These are phyloP conservation scores for Plantago lanceolata DNA, from an alignment of 305 asterid genomes.

Conservation along the genomic window DNA sequence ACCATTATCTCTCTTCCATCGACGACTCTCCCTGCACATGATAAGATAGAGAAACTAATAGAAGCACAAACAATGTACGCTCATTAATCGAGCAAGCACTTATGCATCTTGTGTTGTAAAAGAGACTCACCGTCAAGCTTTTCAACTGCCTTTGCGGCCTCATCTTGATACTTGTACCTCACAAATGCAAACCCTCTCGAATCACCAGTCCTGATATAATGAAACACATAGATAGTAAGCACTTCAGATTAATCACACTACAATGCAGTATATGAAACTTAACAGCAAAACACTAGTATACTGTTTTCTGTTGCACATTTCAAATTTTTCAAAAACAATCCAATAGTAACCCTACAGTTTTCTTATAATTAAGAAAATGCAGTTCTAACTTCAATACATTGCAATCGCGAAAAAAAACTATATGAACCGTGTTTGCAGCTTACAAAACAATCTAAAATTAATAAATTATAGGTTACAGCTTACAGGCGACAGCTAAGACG, in stretches of 20 bases:
- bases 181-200: constrained; percentile 97
- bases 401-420: too few species aligned
- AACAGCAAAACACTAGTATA: too few species aligned
- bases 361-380: too few species aligned
- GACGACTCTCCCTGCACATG: constrained; percentile 67
- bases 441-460: too few species aligned
- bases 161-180: constrained; percentile 90
- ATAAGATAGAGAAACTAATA: not conserved
- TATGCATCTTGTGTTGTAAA: not conserved
- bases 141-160: constrained; percentile 88
- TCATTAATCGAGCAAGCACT: not conserved
- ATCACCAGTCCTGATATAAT: constrained; percentile 71
- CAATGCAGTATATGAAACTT: not conserved
- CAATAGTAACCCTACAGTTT: not conserved
- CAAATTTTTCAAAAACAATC: too few species aligned
- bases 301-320: too few species aligned
- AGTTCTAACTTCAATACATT: too few species aligned
- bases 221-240: not conserved
- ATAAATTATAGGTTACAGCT: too few species aligned
- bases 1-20: constrained; percentile 98
- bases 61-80: not conserved
- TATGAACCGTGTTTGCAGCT: too few species aligned
- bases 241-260: constrained; percentile 1
- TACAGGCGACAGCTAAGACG: too few species aligned
- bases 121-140: constrained; percentile 80